These are phyloP conservation scores for Daldinia loculata DNA, from an alignment of 495 filamentous ascomycete genomes.

Conservation along the genomic window DNA sequence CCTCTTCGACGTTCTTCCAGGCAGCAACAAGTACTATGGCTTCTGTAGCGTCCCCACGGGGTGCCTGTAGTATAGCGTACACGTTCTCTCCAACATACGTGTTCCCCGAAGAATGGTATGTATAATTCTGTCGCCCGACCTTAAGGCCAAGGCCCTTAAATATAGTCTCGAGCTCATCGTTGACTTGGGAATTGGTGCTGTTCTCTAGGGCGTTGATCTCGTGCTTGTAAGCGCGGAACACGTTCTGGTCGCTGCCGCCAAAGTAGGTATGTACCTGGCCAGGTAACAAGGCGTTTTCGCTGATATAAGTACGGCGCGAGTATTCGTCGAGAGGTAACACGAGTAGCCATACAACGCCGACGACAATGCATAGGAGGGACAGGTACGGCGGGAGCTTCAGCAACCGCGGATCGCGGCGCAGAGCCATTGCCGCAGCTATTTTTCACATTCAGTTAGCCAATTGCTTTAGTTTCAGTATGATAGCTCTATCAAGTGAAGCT, in stretches of 20 bases:
- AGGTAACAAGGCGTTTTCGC: conserved; percentile 94
- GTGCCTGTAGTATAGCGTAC: conserved; percentile 94
- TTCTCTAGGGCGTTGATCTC: conserved; percentile 74
- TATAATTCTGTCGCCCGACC: conserved; percentile 77
- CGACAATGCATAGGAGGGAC: conserved; percentile 84
- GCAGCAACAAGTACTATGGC: conserved; percentile 91
- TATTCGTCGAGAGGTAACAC: conserved; percentile 93
- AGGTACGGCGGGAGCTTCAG: conserved; percentile 81
- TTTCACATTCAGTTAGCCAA: conserved; percentile 19
- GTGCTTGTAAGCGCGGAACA: conserved; percentile 90
- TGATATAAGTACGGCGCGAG: conserved; percentile 93
- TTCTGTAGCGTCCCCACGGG: conserved; percentile 96
- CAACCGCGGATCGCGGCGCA: conserved; percentile 73
- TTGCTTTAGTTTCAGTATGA: not conserved
- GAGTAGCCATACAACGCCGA: conserved; percentile 91
- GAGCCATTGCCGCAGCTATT: conserved; percentile 57
- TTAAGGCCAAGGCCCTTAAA: conserved; percentile 82
- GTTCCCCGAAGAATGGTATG: conserved; percentile 80
- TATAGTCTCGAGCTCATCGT: conserved; percentile 75
- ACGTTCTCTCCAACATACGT: conserved; percentile 85
- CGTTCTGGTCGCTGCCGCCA: conserved; percentile 90
- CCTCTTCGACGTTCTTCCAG: conserved; percentile 83
- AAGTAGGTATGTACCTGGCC: conserved; percentile 99
- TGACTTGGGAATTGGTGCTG: conserved; percentile 62
- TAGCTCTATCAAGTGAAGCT: not conserved